Conservation (phyloP, 148 eudicot genomes). For the Talinum fruticosum region DNA sequence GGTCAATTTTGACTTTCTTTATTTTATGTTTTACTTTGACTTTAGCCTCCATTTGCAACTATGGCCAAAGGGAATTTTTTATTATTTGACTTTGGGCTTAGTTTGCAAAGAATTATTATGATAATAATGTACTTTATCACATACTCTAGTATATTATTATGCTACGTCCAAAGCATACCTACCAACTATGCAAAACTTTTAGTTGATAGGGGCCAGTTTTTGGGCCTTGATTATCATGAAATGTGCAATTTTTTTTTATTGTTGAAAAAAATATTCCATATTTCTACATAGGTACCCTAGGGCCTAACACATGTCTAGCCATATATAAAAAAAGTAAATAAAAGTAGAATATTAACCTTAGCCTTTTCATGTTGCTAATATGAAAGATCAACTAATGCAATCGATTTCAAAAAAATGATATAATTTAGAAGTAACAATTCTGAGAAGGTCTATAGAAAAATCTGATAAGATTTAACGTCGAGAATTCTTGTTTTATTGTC, state of each 20-base stretch:
- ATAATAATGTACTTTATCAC: neutral
- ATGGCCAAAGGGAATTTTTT: neutral
- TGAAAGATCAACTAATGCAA: neutral
- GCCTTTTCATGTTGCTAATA: neutral
- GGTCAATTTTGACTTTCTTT: conserved; percentile 23
- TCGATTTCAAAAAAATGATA: no score
- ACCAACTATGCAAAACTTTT: neutral
- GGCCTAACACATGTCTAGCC: neutral
- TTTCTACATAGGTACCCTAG: no score
- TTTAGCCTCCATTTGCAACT: neutral
- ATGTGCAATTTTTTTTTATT: neutral
- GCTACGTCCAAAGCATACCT: no score
- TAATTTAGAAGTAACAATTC: no score
- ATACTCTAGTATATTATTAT: neutral
- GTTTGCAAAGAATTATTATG: neutral
- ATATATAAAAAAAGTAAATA: no score
- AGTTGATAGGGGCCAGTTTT: neutral
- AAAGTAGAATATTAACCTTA: neutral
- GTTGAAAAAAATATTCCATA: no score
- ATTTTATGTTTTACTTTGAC: conserved; percentile 20
- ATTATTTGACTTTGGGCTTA: neutral
- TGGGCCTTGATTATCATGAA: neutral
- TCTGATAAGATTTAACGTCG: no score
- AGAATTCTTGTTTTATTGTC: no score
- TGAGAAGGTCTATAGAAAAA: no score